Conservation (phyloP, 805 yeast species). For the Hemisphaericaspora nanyangensis region DNA sequence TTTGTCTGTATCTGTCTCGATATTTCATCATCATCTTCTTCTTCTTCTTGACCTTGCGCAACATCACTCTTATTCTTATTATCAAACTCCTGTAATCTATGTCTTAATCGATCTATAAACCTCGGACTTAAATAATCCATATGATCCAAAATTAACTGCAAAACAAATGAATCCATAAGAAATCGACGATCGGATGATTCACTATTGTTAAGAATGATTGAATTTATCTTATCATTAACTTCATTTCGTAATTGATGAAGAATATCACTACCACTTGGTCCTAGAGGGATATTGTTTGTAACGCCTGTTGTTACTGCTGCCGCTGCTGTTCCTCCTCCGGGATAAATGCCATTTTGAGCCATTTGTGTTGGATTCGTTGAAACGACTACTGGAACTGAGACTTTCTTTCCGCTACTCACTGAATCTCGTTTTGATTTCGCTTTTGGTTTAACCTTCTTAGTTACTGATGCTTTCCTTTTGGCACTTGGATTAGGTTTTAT, state of each 20-base stretch:
- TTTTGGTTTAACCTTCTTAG: background rate
- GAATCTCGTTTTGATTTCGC: background rate
- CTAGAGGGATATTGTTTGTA: too few species aligned
- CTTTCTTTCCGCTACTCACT: background rate
- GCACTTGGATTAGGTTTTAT: too few species aligned
- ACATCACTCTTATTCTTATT: background rate
- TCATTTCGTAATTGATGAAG: background rate
- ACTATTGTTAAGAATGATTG: slow-evolving; percentile 5
- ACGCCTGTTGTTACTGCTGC: too few species aligned
- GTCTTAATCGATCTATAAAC: slow-evolving; percentile 5
- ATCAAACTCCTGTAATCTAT: slow-evolving; percentile 2
- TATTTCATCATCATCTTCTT: background rate
- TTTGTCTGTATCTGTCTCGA: too few species aligned
- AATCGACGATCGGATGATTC: slow-evolving; percentile 5
- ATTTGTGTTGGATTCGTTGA: background rate
- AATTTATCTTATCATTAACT: slow-evolving; percentile 1
- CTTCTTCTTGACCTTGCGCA: background rate
- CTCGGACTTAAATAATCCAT: slow-evolving; percentile 6
- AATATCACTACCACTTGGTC: too few species aligned
- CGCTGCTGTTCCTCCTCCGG: too few species aligned
- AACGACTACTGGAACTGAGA: background rate
- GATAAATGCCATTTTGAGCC: background rate
- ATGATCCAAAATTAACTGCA: slow-evolving; percentile 13
- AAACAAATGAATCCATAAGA: slow-evolving; percentile 11
- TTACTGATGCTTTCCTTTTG: background rate